Percentiles rank a stretch among this genome's conserved stretches.
Evolutionary conservation across 1,284 basidiomycete genomes (phyloP).

Genomic region (Trichosporon sp.): DNA sequence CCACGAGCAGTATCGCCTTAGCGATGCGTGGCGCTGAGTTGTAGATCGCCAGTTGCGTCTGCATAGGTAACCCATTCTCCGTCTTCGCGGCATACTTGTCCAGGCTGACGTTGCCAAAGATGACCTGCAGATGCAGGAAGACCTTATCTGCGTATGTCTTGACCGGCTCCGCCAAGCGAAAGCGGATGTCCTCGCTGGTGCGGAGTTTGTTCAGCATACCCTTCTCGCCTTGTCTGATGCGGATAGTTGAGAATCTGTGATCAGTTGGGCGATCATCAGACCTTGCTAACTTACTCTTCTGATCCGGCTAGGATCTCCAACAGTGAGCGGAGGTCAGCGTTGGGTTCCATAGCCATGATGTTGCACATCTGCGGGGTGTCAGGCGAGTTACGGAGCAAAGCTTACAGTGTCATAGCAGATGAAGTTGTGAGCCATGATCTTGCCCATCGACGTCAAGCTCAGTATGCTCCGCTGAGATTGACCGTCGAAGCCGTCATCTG

Average conservation of each 20-base stretch:
- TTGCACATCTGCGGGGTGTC: constrained; percentile 19
- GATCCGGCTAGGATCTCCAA: constrained; percentile 28
- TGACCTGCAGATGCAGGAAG: constrained; percentile 39
- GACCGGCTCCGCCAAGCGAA: constrained; percentile 22
- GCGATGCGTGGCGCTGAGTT: constrained; percentile 35
- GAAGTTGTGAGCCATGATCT: constrained; percentile 34
- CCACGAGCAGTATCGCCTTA: constrained; percentile 34
- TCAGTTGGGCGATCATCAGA: not conserved
- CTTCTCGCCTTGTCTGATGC: constrained; percentile 40
- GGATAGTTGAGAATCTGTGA: constrained; percentile 35
- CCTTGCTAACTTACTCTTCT: constrained; percentile 20
- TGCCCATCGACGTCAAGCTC: constrained; percentile 17
- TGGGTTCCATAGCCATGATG: constrained; percentile 22
- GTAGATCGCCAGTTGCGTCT: constrained; percentile 33
- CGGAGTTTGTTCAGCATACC: constrained; percentile 36
- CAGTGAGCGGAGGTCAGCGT: constrained; percentile 21
- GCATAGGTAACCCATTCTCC: constrained; percentile 24
- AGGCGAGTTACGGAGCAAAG: fast-evolving
- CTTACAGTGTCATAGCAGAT: constrained; percentile 17
- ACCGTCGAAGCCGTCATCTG: constrained; percentile 3
- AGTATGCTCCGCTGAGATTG: not conserved
- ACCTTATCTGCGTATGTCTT: constrained; percentile 44
- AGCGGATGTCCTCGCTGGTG: constrained; percentile 30
- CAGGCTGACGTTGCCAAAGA: constrained; percentile 36
- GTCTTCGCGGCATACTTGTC: constrained; percentile 24